These are phyloP conservation scores for Penicillium malachiteum DNA, from an alignment of 495 filamentous ascomycete species.

Conservation along the genomic window DNA sequence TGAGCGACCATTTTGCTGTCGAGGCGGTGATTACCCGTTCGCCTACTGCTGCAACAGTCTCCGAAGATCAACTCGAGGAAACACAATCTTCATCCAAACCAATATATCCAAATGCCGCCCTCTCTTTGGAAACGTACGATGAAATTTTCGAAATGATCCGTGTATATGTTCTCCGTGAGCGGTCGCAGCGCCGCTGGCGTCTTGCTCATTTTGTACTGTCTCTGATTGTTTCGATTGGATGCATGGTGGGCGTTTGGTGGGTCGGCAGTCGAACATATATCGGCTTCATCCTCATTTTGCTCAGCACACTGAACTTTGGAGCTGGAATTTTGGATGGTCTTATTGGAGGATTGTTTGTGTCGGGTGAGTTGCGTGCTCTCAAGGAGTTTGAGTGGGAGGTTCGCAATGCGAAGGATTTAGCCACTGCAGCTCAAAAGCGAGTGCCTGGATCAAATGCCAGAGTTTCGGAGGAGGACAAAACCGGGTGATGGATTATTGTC, in stretches of 20 bases:
- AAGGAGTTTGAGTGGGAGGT: conserved; percentile 97
- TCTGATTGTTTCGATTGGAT: conserved; percentile 63
- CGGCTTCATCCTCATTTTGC: conserved; percentile 74
- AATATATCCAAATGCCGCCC: conserved; percentile 27
- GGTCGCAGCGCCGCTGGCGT: conserved; percentile 65
- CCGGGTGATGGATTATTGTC: neutral
- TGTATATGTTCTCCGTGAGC: conserved; percentile 66
- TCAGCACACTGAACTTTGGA: conserved; percentile 72
- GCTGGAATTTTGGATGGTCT: conserved; percentile 80
- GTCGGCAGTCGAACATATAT: conserved; percentile 65
- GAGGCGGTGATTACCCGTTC: conserved; percentile 41
- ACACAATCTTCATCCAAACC: conserved; percentile 19
- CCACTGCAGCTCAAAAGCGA: conserved; percentile 23
- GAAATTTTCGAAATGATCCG: conserved; percentile 66
- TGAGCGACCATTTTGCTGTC: conserved; percentile 93
- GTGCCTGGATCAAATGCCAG: neutral
- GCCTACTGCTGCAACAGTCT: neutral
- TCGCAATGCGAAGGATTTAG: conserved; percentile 56
- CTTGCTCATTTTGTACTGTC: conserved; percentile 70
- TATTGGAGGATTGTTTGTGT: conserved; percentile 82
- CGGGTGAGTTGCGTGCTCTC: conserved; percentile 77
- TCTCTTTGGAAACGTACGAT: conserved; percentile 63
- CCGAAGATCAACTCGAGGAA: conserved; percentile 1
- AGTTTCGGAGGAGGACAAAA: neutral
- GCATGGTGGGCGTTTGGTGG: conserved; percentile 84